Percentiles rank a stretch among this genome's conserved stretches.
These are phyloP conservation scores for Fusarium sp. DNA, from an alignment of 2,329 filamentous ascomycete genomes.

Conservation along the genomic window DNA sequence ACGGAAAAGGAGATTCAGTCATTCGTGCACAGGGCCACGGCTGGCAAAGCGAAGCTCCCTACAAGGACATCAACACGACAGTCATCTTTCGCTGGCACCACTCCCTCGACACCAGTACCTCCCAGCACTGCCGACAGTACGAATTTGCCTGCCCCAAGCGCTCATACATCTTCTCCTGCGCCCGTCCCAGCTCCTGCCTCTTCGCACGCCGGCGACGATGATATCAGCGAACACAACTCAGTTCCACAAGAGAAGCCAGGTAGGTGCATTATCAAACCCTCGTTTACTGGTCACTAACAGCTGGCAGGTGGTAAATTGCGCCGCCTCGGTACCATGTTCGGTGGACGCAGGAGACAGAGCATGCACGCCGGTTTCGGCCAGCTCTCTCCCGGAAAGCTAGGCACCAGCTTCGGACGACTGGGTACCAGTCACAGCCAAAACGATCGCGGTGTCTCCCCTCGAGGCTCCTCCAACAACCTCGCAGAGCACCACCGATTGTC, in stretches of 20 bases:
- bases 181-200: slow-evolving; percentile 29
- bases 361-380: slow-evolving; percentile 71
- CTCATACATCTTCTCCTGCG: slow-evolving; percentile 22
- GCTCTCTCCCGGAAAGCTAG: slow-evolving; percentile 66
- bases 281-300: slow-evolving; percentile 37
- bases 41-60: slow-evolving; percentile 53
- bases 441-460: slow-evolving; percentile 66
- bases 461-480: slow-evolving; percentile 69
- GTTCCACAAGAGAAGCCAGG: slow-evolving; percentile 53
- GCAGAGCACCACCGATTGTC: slow-evolving; percentile 66
- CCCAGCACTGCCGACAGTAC: slow-evolving; percentile 44
- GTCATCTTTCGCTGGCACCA: slow-evolving; percentile 52
- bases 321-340: slow-evolving; percentile 76
- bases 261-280: slow-evolving; percentile 21
- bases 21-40: slow-evolving; percentile 64
- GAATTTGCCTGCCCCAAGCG: slow-evolving; percentile 25
- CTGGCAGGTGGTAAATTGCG: slow-evolving; percentile 65
- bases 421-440: slow-evolving; percentile 67
- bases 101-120: slow-evolving; percentile 42
- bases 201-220: slow-evolving; percentile 42
- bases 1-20: slow-evolving; percentile 87
- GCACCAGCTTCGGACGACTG: slow-evolving; percentile 69
- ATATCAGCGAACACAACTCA: slow-evolving; percentile 58
- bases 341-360: slow-evolving; percentile 72
- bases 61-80: slow-evolving; percentile 57